Evolutionary conservation across 768 basidiomycete genomes (phyloP).

Genomic region (Lentinula guzmanii): DNA sequence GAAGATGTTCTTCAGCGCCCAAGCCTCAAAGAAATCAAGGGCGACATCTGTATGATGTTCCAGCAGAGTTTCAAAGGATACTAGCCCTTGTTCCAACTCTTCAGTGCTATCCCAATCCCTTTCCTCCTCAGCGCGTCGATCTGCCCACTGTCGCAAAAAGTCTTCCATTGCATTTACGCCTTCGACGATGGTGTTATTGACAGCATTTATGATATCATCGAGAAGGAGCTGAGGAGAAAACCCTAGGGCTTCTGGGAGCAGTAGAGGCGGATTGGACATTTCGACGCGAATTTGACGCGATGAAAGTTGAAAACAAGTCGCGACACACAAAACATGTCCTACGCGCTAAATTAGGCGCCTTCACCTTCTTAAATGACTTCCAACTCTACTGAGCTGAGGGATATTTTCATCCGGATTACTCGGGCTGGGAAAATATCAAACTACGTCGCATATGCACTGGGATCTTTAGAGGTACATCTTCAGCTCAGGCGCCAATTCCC

Average conservation of each 20-base stretch:
- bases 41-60: conserved; percentile 87
- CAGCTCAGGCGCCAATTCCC: background rate
- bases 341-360: background rate
- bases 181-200: conserved; percentile 73
- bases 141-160: conserved; percentile 69
- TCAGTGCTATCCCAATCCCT: conserved; percentile 55
- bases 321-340: background rate
- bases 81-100: conserved; percentile 74
- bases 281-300: conserved; percentile 1
- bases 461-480: conserved; percentile 43
- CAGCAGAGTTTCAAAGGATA: conserved; percentile 82
- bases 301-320: background rate
- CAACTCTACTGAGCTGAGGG: conserved; percentile 2
- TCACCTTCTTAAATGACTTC: background rate
- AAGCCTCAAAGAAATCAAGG: conserved; percentile 88
- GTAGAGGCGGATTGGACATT: conserved; percentile 28
- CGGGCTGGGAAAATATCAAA: conserved; percentile 46
- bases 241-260: conserved; percentile 70
- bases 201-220: conserved; percentile 81
- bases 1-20: conserved; percentile 87
- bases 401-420: conserved; percentile 45
- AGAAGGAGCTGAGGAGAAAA: conserved; percentile 82
- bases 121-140: conserved; percentile 45
- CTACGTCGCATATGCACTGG: conserved; percentile 49
- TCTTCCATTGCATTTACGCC: conserved; percentile 77